phyloP scores from a whole-genome alignment of 495 filamentous ascomycete genomes.

The Choiromyces venosus region DNA sequence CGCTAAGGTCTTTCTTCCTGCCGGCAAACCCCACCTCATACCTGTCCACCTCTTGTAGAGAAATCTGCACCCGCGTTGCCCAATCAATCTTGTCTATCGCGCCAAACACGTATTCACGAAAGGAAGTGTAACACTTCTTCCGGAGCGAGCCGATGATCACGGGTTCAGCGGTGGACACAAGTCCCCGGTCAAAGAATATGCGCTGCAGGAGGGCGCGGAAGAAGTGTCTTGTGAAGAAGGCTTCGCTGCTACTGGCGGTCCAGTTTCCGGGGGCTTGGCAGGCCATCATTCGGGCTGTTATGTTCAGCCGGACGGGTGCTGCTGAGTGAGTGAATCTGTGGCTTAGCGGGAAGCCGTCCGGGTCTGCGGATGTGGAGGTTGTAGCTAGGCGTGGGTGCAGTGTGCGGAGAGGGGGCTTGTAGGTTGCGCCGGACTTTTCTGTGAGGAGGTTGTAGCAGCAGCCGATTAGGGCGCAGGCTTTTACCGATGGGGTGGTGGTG shows the following conservation, averaged over 20 bases:
- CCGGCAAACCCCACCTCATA: constrained; percentile 61
- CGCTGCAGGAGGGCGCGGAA: constrained; percentile 86
- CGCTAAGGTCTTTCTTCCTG: constrained; percentile 75
- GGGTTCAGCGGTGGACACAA: constrained; percentile 59
- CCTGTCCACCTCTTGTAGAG: constrained; percentile 54
- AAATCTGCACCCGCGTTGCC: constrained; percentile 52
- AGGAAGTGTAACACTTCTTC: constrained; percentile 72
- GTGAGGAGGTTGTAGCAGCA: constrained; percentile 98
- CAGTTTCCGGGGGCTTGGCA: constrained; percentile 92
- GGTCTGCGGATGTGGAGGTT: constrained; percentile 63
- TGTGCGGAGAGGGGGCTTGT: constrained; percentile 64
- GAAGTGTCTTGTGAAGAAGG: constrained; percentile 89
- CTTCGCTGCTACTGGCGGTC: constrained; percentile 69
- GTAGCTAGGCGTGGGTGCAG: constrained; percentile 56
- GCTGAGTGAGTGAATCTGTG: constrained; percentile 8
- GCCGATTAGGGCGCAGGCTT: constrained; percentile 86
- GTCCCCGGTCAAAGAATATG: constrained; percentile 74
- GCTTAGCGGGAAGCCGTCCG: constrained; percentile 80
- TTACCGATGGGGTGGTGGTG: constrained; percentile 70
- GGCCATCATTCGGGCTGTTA: constrained; percentile 95
- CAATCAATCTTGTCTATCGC: constrained; percentile 68
- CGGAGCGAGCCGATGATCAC: constrained; percentile 80
- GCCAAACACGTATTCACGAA: constrained; percentile 70
- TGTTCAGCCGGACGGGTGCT: constrained; percentile 57
- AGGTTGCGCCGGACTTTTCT: constrained; percentile 79